These are phyloP conservation scores for Colletotrichum endophyticum DNA, from an alignment of 2,329 filamentous ascomycete genomes.

Conservation along the genomic window DNA sequence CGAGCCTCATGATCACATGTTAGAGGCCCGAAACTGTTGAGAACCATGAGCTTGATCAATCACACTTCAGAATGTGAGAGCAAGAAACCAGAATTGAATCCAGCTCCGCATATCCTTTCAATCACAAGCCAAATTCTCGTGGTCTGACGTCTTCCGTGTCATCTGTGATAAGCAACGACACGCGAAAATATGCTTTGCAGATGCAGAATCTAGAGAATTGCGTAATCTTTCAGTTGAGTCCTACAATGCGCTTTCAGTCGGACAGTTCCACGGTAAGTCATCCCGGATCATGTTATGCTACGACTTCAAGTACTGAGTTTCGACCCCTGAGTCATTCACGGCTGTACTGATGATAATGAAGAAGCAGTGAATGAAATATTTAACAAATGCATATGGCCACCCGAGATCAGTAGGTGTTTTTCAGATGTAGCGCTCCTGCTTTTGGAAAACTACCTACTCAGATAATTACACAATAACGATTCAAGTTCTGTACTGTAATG, in stretches of 20 bases:
- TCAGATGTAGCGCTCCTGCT: background rate
- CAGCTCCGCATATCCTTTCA: background rate
- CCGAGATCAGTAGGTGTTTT: rapidly evolving
- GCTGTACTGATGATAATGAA: background rate
- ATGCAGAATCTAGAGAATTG: background rate
- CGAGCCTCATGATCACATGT: background rate
- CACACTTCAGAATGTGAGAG: background rate
- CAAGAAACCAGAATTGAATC: background rate
- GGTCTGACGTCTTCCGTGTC: background rate
- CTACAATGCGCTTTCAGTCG: background rate
- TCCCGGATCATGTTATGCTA: background rate
- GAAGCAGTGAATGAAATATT: background rate
- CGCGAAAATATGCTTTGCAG: background rate
- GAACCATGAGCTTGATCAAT: background rate
- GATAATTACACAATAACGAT: background rate
- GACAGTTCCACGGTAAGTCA: background rate
- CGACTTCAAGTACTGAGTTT: background rate
- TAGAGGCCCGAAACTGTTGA: background rate
- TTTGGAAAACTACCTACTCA: background rate
- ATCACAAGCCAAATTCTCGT: background rate
- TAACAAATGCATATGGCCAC: background rate
- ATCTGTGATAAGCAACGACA: background rate
- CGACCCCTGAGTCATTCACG: background rate
- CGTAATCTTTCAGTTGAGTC: background rate
- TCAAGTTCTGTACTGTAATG: background rate